Evolutionary conservation across 768 basidiomycete genomes (phyloP).

Genomic region (Gloeophyllum trabeum): DNA sequence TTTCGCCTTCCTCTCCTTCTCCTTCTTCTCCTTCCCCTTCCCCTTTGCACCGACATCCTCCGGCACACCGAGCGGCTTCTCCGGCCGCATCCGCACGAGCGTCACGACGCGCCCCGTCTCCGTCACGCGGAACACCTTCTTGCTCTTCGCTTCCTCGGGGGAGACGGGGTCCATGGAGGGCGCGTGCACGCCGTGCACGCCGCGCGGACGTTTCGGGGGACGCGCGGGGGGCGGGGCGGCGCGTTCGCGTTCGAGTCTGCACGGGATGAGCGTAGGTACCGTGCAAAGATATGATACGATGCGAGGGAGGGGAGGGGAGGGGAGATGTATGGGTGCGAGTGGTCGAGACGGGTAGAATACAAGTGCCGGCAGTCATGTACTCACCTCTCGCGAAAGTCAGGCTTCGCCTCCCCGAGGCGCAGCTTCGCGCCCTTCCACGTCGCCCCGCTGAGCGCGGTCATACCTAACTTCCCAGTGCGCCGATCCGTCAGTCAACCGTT

Average conservation of each 20-base stretch:
- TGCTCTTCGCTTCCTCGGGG: conserved; percentile 24
- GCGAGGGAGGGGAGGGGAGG: background rate
- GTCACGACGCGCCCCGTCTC: conserved; percentile 52
- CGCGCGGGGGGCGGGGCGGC: conserved; percentile 18
- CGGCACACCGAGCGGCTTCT: conserved; percentile 32
- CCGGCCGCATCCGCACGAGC: conserved; percentile 63
- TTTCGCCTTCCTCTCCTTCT: conserved; percentile 27
- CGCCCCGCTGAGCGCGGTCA: conserved; percentile 68
- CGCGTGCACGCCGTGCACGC: conserved; percentile 31
- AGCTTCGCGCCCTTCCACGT: conserved; percentile 86
- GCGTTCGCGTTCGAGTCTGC: conserved; percentile 26
- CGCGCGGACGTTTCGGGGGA: conserved; percentile 29
- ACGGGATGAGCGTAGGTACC: background rate
- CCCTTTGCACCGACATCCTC: conserved; percentile 8
- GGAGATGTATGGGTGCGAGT: too few relatives aligned
- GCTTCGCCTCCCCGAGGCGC: conserved; percentile 75
- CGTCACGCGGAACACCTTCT: conserved; percentile 61
- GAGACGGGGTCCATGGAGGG: conserved; percentile 58
- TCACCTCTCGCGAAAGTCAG: conserved; percentile 57
- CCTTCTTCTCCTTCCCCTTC: conserved; percentile 10
- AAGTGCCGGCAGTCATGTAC: conserved; percentile 8
- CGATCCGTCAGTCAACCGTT: conserved; percentile 46
- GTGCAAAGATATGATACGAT: background rate
- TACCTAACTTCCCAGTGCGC: conserved; percentile 61
- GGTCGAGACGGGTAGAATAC: conserved; percentile 10